Percentiles rank a stretch among this genome's conserved stretches.
These are phyloP conservation scores for Didymella keratinophila DNA, from an alignment of 2,329 filamentous ascomycete species.

Conservation along the genomic window DNA sequence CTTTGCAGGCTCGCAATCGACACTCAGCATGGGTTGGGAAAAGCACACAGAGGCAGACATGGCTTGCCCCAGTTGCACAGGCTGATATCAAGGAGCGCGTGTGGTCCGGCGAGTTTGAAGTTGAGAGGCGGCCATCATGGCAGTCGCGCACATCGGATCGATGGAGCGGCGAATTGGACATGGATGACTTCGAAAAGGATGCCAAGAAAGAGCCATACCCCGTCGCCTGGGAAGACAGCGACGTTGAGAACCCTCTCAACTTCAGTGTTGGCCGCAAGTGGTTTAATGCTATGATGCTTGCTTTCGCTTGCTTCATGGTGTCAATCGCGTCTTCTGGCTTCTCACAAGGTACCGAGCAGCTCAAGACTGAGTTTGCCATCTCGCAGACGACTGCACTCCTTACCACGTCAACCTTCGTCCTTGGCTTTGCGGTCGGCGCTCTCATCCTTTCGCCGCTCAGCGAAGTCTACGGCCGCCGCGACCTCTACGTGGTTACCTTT, in stretches of 20 bases:
- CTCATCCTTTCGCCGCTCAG: conserved; percentile 38
- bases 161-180: conserved; percentile 7
- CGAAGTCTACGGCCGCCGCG: conserved; percentile 41
- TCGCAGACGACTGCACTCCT: conserved; percentile 33
- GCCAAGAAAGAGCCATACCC: conserved; percentile 8
- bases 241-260: conserved; percentile 65
- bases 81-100: conserved; percentile 16
- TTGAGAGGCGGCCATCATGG: conserved; percentile 30
- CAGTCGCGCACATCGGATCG: conserved; percentile 15
- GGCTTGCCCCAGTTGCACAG: conserved; percentile 20
- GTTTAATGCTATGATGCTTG: conserved; percentile 40
- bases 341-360: conserved; percentile 34
- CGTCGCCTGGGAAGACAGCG: conserved; percentile 60
- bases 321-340: conserved; percentile 37
- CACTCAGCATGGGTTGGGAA: conserved; percentile 25
- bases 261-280: conserved; percentile 54
- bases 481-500: conserved; percentile 31
- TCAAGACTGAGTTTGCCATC: conserved; percentile 39
- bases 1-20: conserved; percentile 10
- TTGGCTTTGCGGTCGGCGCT: conserved; percentile 42
- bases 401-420: conserved; percentile 37
- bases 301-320: conserved; percentile 42
- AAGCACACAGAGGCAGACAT: conserved; percentile 24
- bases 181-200: neutral
- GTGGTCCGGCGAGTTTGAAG: conserved; percentile 29